phyloP scores from a whole-genome alignment of 2,329 filamentous ascomycete genomes.

The Cladosporium cucumerinum region DNA sequence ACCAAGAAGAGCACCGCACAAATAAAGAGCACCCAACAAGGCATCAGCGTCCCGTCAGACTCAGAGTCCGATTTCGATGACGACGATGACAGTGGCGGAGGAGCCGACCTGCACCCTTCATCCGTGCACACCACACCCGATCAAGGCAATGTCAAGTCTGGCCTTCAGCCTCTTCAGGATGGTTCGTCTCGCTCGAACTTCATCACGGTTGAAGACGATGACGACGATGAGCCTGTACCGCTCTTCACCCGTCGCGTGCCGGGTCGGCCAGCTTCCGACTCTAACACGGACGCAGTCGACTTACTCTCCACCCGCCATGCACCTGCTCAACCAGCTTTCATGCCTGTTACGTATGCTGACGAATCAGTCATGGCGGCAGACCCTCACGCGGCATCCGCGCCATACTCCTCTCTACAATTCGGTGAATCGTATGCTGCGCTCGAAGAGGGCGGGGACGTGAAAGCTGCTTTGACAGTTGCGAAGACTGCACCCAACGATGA shows the following conservation, averaged over 20 bases:
- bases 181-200: slow-evolving; percentile 10
- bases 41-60: slow-evolving; percentile 6
- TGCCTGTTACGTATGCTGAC: slow-evolving; percentile 19
- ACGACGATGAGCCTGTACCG: slow-evolving; percentile 16
- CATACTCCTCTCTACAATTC: neutral
- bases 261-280: no score
- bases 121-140: slow-evolving; percentile 32
- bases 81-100: slow-evolving; percentile 11
- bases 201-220: slow-evolving; percentile 22
- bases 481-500: neutral
- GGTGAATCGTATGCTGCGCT: neutral
- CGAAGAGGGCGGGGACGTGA: neutral
- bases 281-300: slow-evolving; percentile 11
- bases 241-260: neutral
- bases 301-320: neutral
- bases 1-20: slow-evolving; percentile 3
- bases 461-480: neutral
- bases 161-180: neutral
- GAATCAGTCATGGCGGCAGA: neutral
- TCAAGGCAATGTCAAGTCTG: slow-evolving; percentile 10
- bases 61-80: slow-evolving; percentile 27
- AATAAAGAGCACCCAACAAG: slow-evolving; percentile 2
- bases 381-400: neutral
- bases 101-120: slow-evolving; percentile 9
- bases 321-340: neutral